Percentiles rank a stretch among this genome's conserved stretches.
These are phyloP conservation scores for Actinomortierella wolfii DNA, from an alignment of 371 early-diverging fungal species.

Conservation along the genomic window DNA sequence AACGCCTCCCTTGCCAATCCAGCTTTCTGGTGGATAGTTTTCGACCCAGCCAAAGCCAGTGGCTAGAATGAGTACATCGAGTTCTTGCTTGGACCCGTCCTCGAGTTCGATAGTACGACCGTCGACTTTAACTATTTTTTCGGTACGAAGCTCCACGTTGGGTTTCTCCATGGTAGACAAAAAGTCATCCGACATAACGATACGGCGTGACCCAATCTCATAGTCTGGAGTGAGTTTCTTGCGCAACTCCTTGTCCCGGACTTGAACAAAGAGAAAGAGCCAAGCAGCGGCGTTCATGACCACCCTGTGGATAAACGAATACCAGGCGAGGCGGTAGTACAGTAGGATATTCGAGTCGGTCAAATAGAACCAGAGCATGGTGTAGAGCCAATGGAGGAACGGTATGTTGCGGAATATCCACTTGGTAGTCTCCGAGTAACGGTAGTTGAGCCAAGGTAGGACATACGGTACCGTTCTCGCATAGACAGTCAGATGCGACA, in stretches of 20 bases:
- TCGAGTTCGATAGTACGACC: conserved; percentile 17
- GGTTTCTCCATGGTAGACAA: conserved; percentile 19
- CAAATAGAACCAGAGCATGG: conserved; percentile 12
- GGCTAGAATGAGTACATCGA: conserved; percentile 31
- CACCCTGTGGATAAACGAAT: conserved; percentile 23
- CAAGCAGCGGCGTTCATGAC: conserved; percentile 21
- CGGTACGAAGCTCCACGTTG: conserved; percentile 22
- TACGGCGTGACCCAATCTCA: conserved; percentile 20
- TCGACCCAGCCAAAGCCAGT: conserved; percentile 32
- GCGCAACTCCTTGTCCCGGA: conserved; percentile 12
- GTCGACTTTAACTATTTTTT: conserved; percentile 12
- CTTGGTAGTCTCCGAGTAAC: conserved; percentile 18
- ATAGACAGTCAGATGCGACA: conserved; percentile 27
- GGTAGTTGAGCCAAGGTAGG: conserved; percentile 17
- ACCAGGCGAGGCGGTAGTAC: conserved; percentile 32
- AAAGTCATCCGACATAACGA: conserved; percentile 27
- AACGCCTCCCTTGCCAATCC: conserved; percentile 16
- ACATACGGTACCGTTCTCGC: conserved; percentile 23
- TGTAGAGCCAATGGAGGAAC: conserved; percentile 19
- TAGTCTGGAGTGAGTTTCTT: conserved; percentile 28
- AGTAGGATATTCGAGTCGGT: conserved; percentile 25
- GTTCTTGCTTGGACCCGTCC: conserved; percentile 21
- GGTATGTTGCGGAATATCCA: conserved; percentile 26
- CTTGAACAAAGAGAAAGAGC: conserved; percentile 22
- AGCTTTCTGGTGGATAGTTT: conserved; percentile 18